Evolutionary conservation across 441 rosid species (phyloP), one percentile per base, ranked within the genome.

Genomic region (Breynia disticha): DNA sequence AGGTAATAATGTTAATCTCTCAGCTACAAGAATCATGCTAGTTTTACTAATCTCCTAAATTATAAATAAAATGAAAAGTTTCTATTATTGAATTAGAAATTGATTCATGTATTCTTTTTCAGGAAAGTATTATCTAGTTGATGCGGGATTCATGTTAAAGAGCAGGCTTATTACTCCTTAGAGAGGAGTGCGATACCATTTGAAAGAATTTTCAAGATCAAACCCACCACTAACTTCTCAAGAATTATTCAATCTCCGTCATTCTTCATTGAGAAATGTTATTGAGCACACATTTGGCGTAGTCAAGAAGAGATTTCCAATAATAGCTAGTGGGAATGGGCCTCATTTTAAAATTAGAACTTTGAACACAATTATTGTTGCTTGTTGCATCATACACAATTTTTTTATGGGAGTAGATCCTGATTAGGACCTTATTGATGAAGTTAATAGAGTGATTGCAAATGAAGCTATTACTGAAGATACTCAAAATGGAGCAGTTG

Each of bases 281-380:
- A 41, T 55, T 11, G 55, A 55, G 41, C 48, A 38, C 46, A 52
- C 68, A 17, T 56, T 57, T 56, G 46, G 56, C n/a, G 48, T 56
- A 32, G 12, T 55, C 1, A 55, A 54, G 18, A 61, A 61, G 6
- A 24, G 19, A 13, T 61, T 52, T 14, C 19, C 37, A 3, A 61
- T 52, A 14, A 44, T 61, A 32, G 24, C 4, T 9, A 41, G 41
- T 42, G 15, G 38, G 28, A 53, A 16, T 21, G 16, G 46, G 45
- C 46, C 39, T 5, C 16, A 32, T 32, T 61, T 16, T 19, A 1
- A 7, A 24, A 17, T 53, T 17, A 19, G 38, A 0, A 32, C 35
- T 8, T 17, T 15, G 13, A n/a, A 12, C 20, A 45, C 44, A 10
- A 61, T 52, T 44, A 15, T 61, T 20, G 10, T 52, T 10, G 16